These are phyloP conservation scores for Xylaria nigripes DNA, from an alignment of 495 filamentous ascomycete species.

Conservation along the genomic window DNA sequence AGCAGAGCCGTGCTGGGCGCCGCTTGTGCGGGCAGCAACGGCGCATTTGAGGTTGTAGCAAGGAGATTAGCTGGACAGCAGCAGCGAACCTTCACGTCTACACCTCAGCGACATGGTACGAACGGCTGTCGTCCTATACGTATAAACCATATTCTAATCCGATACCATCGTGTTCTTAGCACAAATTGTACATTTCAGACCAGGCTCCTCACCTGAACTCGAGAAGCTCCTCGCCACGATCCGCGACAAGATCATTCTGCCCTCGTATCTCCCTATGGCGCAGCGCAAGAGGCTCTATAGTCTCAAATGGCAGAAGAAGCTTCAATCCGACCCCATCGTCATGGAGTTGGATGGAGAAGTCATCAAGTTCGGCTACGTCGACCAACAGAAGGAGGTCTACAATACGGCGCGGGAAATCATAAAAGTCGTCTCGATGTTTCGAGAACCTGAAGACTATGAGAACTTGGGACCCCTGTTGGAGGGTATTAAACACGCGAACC, in stretches of 20 bases:
- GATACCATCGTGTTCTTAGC: not conserved
- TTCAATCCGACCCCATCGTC: conserved; percentile 51
- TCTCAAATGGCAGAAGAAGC: conserved; percentile 38
- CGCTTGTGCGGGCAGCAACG: conserved; percentile 17
- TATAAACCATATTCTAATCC: conserved; percentile 3
- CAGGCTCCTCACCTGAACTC: conserved; percentile 29
- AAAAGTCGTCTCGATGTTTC: conserved; percentile 42
- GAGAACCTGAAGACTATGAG: conserved; percentile 47
- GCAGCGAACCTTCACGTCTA: conserved; percentile 19
- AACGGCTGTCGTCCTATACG: not conserved
- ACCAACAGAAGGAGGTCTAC: conserved; percentile 27
- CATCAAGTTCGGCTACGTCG: conserved; percentile 45
- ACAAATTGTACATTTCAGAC: conserved; percentile 24
- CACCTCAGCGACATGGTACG: conserved; percentile 18
- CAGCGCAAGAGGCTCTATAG: conserved; percentile 51
- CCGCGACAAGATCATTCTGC: conserved; percentile 57
- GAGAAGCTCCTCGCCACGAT: conserved; percentile 41
- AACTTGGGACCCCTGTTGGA: conserved; percentile 52
- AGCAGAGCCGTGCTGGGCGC: conserved; percentile 18
- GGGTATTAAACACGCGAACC: conserved; percentile 43
- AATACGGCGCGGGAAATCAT: conserved; percentile 29
- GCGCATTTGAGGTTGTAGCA: conserved; percentile 11
- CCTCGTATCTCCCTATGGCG: conserved; percentile 45
- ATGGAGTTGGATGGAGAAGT: conserved; percentile 53
- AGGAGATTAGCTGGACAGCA: conserved; percentile 14